Evolutionary conservation across 2,329 filamentous ascomycete species (phyloP).

Genomic region (Emmonsiellopsis sp.): DNA sequence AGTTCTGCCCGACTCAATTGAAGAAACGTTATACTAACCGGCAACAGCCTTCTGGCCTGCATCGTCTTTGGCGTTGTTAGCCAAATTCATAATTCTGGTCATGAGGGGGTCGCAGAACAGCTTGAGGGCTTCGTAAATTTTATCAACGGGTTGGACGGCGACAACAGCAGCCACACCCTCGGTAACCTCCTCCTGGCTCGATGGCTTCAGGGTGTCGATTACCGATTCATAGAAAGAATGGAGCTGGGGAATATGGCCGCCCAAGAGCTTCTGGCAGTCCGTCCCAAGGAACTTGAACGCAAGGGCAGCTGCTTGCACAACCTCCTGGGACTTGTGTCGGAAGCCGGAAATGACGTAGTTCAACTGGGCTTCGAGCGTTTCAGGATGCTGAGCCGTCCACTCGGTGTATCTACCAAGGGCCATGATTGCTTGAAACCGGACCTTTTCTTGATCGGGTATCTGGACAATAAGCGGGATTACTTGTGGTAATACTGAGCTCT

Average conservation of each 20-base stretch:
- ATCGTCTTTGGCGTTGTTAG: constrained; percentile 74
- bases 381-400: constrained; percentile 90
- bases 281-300: constrained; percentile 96
- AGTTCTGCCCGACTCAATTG: constrained; percentile 8
- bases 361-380: constrained; percentile 85
- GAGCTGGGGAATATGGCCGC: constrained; percentile 72
- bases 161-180: constrained; percentile 91
- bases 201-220: constrained; percentile 71
- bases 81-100: constrained; percentile 72
- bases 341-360: constrained; percentile 94
- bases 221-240: constrained; percentile 89
- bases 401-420: constrained; percentile 93
- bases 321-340: constrained; percentile 77
- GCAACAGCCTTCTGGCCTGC: constrained; percentile 78
- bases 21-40: constrained; percentile 41
- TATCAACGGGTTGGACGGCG: constrained; percentile 68
- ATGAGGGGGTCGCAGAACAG: constrained; percentile 89
- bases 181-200: constrained; percentile 90
- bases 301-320: constrained; percentile 81
- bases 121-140: constrained; percentile 78
- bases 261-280: constrained; percentile 81
- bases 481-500: constrained; percentile 76
- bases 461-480: constrained; percentile 90
- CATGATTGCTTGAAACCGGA: constrained; percentile 98
- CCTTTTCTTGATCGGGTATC: constrained; percentile 90